Conservation (phyloP, 352 stramenopile genomes). For the Thraustochytrium striatum region DNA sequence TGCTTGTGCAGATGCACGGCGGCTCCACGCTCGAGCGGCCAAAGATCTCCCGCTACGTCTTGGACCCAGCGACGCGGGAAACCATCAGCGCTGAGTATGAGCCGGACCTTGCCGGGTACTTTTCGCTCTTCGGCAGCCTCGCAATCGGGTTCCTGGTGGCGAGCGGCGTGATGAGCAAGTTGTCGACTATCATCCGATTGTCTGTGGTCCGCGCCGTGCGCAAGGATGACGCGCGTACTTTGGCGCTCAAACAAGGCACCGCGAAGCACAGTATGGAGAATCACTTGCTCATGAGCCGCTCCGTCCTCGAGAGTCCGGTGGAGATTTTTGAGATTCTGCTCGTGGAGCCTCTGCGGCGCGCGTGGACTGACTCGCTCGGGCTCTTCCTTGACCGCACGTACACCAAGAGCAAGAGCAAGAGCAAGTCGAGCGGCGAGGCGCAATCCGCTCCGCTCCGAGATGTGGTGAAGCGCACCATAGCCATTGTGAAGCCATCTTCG, state of each 20-base stretch:
- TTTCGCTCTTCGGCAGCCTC: slow-evolving; percentile 4
- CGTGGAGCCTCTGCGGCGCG: slow-evolving; percentile 1
- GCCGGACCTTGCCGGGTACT: background rate
- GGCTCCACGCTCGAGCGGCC: background rate
- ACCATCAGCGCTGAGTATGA: background rate
- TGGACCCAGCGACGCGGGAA: background rate
- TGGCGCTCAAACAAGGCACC: background rate
- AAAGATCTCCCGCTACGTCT: background rate
- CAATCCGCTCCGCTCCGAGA: too few relatives aligned
- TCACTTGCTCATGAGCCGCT: background rate
- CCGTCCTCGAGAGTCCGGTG: slow-evolving; percentile 3
- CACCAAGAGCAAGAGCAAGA: background rate
- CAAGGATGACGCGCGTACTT: background rate
- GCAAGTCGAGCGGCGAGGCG: too few relatives aligned
- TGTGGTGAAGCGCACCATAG: background rate
- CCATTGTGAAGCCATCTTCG: background rate
- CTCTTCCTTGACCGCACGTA: slow-evolving; percentile 19
- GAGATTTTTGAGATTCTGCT: slow-evolving; percentile 29
- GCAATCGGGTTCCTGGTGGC: background rate
- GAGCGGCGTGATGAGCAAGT: background rate
- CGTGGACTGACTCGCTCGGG: background rate
- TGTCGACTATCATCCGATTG: background rate
- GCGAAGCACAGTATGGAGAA: background rate
- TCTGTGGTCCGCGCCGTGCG: background rate
- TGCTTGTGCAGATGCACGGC: background rate